These are phyloP conservation scores for Piloderma croceum DNA, from an alignment of 768 basidiomycete species.

Conservation along the genomic window DNA sequence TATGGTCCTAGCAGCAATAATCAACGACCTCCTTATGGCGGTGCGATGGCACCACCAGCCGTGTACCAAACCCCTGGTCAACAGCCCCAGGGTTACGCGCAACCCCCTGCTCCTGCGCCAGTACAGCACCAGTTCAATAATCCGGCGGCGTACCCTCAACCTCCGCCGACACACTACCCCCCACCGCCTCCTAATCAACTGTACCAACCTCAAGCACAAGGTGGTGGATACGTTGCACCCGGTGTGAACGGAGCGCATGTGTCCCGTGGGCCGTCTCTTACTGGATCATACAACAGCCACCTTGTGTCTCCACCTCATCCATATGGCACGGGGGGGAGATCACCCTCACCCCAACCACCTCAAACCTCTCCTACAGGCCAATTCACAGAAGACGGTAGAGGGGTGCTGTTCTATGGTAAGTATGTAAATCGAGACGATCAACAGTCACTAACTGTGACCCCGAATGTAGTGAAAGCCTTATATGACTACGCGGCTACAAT, in stretches of 20 bases:
- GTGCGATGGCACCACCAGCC: conserved; percentile 33
- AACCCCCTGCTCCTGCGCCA: conserved; percentile 17
- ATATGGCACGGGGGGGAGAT: conserved; percentile 41
- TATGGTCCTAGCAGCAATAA: conserved; percentile 23
- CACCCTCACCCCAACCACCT: conserved; percentile 48
- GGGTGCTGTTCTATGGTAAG: conserved; percentile 86
- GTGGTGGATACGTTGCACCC: not conserved
- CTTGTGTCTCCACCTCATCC: too few species aligned
- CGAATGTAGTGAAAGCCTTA: conserved; percentile 70
- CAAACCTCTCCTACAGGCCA: conserved; percentile 57
- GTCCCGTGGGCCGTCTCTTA: too few species aligned
- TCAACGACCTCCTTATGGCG: conserved; percentile 30
- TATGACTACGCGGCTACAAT: conserved; percentile 83
- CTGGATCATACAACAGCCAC: too few species aligned
- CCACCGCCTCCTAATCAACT: conserved; percentile 15
- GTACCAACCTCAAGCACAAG: conserved; percentile 18
- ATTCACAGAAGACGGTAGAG: conserved; percentile 75
- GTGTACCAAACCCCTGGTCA: conserved; percentile 35
- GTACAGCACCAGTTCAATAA: conserved; percentile 22
- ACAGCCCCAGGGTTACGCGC: conserved; percentile 21
- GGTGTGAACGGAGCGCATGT: not conserved
- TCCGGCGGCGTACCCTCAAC: too few species aligned
- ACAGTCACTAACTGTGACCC: conserved; percentile 5
- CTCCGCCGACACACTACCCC: conserved; percentile 1
- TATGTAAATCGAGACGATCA: conserved; percentile 13